Base-by-base conservation (phyloP, 2,329 filamentous ascomycete genomes). In the Daldinia eschscholtzii region DNA sequence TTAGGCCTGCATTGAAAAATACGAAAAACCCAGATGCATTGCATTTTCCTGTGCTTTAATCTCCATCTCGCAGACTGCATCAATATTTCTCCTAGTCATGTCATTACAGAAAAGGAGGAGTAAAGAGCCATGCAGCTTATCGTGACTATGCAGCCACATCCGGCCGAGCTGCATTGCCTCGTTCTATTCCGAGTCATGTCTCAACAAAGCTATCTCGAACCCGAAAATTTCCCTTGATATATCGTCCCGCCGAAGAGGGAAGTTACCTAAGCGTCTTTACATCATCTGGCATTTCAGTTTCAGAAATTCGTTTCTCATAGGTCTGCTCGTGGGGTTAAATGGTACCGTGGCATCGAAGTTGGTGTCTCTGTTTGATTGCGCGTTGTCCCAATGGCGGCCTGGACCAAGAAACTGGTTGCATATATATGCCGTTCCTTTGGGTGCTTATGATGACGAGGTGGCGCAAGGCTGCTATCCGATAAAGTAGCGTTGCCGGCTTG, bases 191-290 rank as follows among this genome's bases (percentile, higher is more conserved):
- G 12, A 60, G 46, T 44, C 35, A 50, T 44, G 35, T 57, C 60
- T 59, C 48, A 18, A 23, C 30, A 41, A 52, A 39, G n/a, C 39
- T 13, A 35, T 20, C 37, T 52, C 26, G 13, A 53, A 23, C 28
- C 39, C 53, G 61, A 44, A 2, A 61, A 53, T 4, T 46, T n/a
- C 44, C 28, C 52, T 23, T 57, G 20, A 57, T 13, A 62, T 35
- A 30, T 35, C 20, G 55, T 50, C 30, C 59, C 20, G 18, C 30
- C 41, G 23, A 52, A 30, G 52, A 55, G 20, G 20, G 30, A 48
- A 59, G 50, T 59, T 33, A 68, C 20, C 44, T 33, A 46, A 44
- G 65, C 30, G 52, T 50, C n/a, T 52, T 71, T 63, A 68, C 63
- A 71, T 71, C 65, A 68, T 39, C 33, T 23, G 53, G 48, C 55